These are phyloP conservation scores for Oldenlandia corymbosa DNA, from an alignment of 257 asterid genomes.

Conservation along the genomic window DNA sequence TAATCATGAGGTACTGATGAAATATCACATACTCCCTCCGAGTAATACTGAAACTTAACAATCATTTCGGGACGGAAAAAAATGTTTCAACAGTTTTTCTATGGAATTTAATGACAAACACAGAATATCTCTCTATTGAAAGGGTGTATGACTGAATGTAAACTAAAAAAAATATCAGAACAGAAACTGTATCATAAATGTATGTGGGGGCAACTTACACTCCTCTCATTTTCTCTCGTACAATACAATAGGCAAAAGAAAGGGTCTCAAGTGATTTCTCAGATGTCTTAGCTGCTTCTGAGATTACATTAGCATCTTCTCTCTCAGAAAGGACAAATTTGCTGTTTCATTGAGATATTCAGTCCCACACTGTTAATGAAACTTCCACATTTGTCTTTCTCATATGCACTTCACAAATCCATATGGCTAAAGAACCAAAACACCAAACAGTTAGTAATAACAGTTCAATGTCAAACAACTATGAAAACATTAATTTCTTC, in stretches of 20 bases:
- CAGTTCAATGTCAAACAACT: not conserved
- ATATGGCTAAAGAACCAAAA: not conserved
- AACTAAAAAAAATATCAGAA: slow-evolving; percentile 6
- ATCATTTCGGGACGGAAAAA: too few relatives aligned
- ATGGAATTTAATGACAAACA: slow-evolving; percentile 2
- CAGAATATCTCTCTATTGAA: slow-evolving; percentile 4
- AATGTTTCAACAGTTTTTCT: too few relatives aligned
- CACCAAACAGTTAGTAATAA: not conserved
- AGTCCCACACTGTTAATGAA: not conserved
- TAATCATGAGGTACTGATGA: too few relatives aligned
- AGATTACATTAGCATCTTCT: slow-evolving; percentile 28
- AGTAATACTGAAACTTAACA: too few relatives aligned
- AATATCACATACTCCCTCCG: too few relatives aligned
- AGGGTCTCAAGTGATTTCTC: slow-evolving; percentile 15
- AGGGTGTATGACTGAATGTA: not conserved
- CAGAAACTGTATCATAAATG: slow-evolving; percentile 16
- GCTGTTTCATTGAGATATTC: slow-evolving; percentile 18
- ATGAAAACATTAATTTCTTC: not conserved
- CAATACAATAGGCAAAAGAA: slow-evolving; percentile 20
- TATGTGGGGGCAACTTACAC: slow-evolving; percentile 16
- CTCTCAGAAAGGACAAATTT: slow-evolving; percentile 22
- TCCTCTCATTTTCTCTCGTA: not conserved
- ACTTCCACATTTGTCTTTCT: not conserved
- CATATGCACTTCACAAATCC: not conserved
- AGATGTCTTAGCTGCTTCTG: slow-evolving; percentile 13